Percentiles rank a stretch among this genome's conserved stretches.
Evolutionary conservation across 129 eudicot genomes (phyloP).

Genomic region (Saposhnikovia divaricata): DNA sequence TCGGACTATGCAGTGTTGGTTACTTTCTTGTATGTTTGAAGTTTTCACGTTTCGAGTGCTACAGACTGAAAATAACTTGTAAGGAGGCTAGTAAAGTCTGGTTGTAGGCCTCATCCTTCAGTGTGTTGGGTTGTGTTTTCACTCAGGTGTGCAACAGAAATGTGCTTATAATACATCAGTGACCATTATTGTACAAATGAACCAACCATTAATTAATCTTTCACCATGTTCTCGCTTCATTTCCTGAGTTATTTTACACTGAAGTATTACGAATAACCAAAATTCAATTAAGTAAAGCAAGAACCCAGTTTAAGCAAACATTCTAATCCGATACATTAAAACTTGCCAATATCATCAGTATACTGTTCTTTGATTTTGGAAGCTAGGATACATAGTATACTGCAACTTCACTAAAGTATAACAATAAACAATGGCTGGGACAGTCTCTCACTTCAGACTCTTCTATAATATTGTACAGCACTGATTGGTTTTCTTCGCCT

Average conservation of each 20-base stretch:
- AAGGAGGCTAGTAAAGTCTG: not conserved
- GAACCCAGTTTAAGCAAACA: not conserved
- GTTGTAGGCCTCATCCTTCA: not conserved
- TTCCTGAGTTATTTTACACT: not conserved
- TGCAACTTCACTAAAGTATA: not conserved
- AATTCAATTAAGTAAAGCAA: not conserved
- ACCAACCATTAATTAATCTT: not conserved
- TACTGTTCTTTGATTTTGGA: not conserved
- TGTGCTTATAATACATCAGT: not conserved
- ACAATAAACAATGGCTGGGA: not conserved
- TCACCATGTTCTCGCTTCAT: not conserved
- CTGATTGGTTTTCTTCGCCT: constrained; percentile 91
- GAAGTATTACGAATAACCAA: not conserved
- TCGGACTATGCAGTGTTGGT: not conserved
- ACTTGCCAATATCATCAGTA: not conserved
- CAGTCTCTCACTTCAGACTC: not conserved
- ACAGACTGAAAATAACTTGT: not conserved
- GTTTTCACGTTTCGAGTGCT: not conserved
- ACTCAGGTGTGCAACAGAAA: not conserved
- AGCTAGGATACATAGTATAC: not conserved
- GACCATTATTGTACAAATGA: not conserved
- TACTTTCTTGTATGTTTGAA: not conserved
- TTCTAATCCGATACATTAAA: not conserved
- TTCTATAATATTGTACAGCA: constrained; percentile 79
- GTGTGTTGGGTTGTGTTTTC: not conserved